These are phyloP conservation scores for Corymbia maculata DNA, from an alignment of 345 rosid species.

Conservation along the genomic window DNA sequence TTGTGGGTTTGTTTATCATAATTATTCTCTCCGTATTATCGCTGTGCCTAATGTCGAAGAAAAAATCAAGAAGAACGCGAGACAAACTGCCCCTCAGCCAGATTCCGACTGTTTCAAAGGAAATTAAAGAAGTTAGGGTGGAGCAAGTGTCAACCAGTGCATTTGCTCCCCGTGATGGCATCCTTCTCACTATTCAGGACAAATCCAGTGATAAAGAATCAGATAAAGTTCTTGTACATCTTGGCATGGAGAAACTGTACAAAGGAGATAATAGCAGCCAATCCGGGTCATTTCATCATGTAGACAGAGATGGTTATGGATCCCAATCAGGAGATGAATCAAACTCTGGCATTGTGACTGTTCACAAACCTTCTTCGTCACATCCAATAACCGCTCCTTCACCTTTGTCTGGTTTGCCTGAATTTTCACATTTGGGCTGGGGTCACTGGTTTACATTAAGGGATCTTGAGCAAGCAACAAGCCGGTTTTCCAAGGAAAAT, in stretches of 20 bases:
- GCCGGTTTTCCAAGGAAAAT: constrained; percentile 61
- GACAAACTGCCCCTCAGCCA: constrained; percentile 45
- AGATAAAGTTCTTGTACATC: constrained; percentile 71
- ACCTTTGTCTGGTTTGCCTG: constrained; percentile 61
- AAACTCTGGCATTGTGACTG: constrained; percentile 28
- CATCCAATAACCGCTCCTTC: constrained; percentile 63
- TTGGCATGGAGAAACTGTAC: constrained; percentile 57
- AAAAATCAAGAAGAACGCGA: constrained; percentile 51
- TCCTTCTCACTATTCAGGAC: constrained; percentile 66
- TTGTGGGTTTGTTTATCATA: constrained; percentile 60
- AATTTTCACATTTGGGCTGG: constrained; percentile 79
- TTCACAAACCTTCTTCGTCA: constrained; percentile 58
- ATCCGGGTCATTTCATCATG: constrained; percentile 49
- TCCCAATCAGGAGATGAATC: constrained; percentile 77
- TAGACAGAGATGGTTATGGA: constrained; percentile 49
- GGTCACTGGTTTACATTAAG: constrained; percentile 86
- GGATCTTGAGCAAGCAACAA: constrained; percentile 76
- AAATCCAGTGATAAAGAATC: constrained; percentile 59
- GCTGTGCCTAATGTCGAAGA: constrained; percentile 55
- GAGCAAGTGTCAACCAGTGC: constrained; percentile 61
- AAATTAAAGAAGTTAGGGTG: constrained; percentile 85
- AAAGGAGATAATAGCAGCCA: constrained; percentile 48
- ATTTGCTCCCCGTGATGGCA: constrained; percentile 61
- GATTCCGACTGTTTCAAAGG: constrained; percentile 79
- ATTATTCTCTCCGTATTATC: constrained; percentile 66